These are phyloP conservation scores for Picochlorum sp. DNA, from an alignment of 139 green algal species.

Conservation along the genomic window DNA sequence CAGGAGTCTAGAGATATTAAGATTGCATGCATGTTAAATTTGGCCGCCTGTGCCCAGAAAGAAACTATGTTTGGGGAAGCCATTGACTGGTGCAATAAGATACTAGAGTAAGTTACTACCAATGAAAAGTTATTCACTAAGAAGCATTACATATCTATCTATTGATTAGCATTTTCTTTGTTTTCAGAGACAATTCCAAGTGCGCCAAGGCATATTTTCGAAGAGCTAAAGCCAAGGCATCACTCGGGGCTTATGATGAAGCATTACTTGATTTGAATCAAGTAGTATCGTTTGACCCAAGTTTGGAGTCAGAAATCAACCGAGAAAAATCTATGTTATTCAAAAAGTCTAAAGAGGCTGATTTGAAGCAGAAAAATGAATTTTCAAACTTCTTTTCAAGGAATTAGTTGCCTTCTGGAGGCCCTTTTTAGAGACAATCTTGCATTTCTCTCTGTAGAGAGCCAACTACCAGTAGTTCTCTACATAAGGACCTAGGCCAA, in stretches of 20 bases:
- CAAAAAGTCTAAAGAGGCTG: background rate
- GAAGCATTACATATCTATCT: background rate
- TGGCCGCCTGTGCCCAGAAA: conserved; percentile 9
- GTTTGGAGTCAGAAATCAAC: conserved; percentile 1
- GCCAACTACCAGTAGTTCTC: too few relatives aligned
- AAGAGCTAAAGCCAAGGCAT: background rate
- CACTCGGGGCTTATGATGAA: conserved; percentile 9
- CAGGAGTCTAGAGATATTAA: background rate
- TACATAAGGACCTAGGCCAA: too few relatives aligned
- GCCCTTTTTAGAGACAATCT: too few relatives aligned
- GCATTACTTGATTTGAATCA: conserved; percentile 8
- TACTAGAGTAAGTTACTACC: conserved; percentile 14
- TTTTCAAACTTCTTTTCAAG: conserved; percentile 10
- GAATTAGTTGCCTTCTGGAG: too few relatives aligned
- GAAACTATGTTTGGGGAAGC: conserved; percentile 17
- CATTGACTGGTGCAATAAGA: conserved; percentile 23
- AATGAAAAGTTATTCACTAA: background rate
- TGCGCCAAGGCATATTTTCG: conserved; percentile 25
- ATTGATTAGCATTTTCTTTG: background rate
- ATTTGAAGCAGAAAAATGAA: conserved; percentile 11
- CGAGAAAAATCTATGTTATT: conserved; percentile 14
- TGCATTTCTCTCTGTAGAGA: too few relatives aligned
- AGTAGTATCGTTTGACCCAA: conserved; percentile 6
- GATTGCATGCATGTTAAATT: conserved; percentile 15
- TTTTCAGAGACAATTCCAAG: conserved; percentile 5